phyloP scores from a whole-genome alignment of 2,329 filamentous ascomycete genomes.

The Aspergillus hiratsukae region DNA sequence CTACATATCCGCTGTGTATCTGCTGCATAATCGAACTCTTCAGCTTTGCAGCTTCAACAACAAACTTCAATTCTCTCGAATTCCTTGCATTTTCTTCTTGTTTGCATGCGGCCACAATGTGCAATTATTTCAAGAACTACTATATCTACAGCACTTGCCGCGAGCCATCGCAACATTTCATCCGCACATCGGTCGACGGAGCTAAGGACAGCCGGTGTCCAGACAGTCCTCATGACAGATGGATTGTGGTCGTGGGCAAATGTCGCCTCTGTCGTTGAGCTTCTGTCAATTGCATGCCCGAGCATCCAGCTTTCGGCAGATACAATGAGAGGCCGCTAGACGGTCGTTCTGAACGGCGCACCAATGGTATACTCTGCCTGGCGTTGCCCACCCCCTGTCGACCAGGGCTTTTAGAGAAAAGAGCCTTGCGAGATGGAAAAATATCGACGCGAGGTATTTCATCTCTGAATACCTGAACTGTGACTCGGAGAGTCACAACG shows the following conservation, averaged over 20 bases:
- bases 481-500: background rate
- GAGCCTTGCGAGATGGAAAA: background rate
- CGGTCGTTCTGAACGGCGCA: background rate
- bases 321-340: background rate
- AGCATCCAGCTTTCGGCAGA: constrained; percentile 2
- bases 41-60: background rate
- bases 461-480: background rate
- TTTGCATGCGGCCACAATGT: constrained; percentile 39
- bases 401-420: background rate
- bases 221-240: constrained; percentile 66
- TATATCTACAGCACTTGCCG: constrained; percentile 70
- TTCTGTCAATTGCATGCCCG: constrained; percentile 1
- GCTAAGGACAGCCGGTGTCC: constrained; percentile 56
- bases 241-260: constrained; percentile 64
- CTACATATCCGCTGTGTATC: background rate
- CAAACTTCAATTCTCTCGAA: background rate
- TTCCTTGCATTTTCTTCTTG: constrained; percentile 4
- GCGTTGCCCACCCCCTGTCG: background rate
- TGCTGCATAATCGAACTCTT: background rate
- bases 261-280: constrained; percentile 50
- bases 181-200: constrained; percentile 65
- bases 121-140: constrained; percentile 67
- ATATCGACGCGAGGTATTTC: background rate
- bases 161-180: constrained; percentile 67
- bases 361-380: background rate